A percentile compares a stretch with the other conserved stretches of the same genome.
Conservation (phyloP, 306 rosid genomes). For the Potentilla sterilis region DNA sequence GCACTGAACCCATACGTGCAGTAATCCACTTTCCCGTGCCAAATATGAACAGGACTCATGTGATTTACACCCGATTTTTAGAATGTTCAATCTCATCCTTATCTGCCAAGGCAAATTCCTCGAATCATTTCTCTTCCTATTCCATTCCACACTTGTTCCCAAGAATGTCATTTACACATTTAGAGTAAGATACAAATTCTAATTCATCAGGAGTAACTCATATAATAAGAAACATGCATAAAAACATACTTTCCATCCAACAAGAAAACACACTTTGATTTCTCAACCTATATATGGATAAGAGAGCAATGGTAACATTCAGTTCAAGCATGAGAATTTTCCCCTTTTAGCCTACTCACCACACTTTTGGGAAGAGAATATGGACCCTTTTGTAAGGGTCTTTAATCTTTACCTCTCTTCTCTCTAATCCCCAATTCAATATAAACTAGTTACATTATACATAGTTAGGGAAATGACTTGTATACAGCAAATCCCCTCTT, state of each 20-base stretch:
- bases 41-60: conserved; percentile 27
- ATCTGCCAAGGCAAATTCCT: background rate
- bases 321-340: background rate
- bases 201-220: background rate
- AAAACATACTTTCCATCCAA: background rate
- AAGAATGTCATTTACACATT: background rate
- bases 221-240: background rate
- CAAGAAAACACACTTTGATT: conserved; percentile 1
- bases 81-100: background rate
- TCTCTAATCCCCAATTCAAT: background rate
- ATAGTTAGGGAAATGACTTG: background rate
- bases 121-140: background rate
- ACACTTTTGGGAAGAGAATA: background rate
- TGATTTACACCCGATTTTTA: conserved; percentile 14
- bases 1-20: background rate
- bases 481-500: background rate
- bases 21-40: background rate
- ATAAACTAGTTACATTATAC: background rate
- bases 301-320: background rate
- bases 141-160: background rate
- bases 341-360: background rate
- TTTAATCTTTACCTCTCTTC: background rate
- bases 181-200: background rate
- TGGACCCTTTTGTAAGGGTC: no score
- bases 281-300: background rate